These are phyloP conservation scores for Sporodiniella umbellata DNA, from an alignment of 371 early-diverging fungal genomes.

Conservation along the genomic window DNA sequence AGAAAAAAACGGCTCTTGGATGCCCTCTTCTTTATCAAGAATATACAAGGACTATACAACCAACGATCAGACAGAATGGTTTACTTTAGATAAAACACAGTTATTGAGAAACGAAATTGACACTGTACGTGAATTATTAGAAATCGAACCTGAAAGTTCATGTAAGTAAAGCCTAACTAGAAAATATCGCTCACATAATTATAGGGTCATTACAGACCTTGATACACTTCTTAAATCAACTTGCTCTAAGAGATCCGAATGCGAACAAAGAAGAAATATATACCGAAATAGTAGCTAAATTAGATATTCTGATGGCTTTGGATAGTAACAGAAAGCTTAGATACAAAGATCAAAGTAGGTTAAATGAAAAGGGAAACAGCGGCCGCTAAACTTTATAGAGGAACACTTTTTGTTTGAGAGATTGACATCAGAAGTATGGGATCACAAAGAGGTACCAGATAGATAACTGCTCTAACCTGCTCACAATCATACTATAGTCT, in stretches of 20 bases:
- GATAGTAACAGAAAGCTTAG: slow-evolving; percentile 60
- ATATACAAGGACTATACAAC: slow-evolving; percentile 19
- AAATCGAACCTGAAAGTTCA: slow-evolving; percentile 86
- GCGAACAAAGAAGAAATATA: slow-evolving; percentile 27
- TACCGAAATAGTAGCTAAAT: slow-evolving; percentile 47
- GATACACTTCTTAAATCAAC: slow-evolving; percentile 42
- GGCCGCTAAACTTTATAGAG: slow-evolving; percentile 8
- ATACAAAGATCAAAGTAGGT: slow-evolving; percentile 64
- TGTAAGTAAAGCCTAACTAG: slow-evolving; percentile 53
- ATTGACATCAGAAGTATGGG: slow-evolving; percentile 13
- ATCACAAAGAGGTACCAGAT: slow-evolving; percentile 16
- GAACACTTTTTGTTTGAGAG: slow-evolving; percentile 32
- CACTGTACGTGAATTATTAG: slow-evolving; percentile 73
- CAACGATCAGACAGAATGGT: slow-evolving; percentile 27
- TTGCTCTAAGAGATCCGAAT: slow-evolving; percentile 12
- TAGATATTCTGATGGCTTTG: slow-evolving; percentile 49
- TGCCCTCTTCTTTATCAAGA: slow-evolving; percentile 1
- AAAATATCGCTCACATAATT: slow-evolving; percentile 1
- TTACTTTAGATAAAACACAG: slow-evolving; percentile 35
- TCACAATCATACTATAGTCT: not conserved
- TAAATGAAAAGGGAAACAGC: not conserved
- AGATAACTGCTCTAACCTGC: slow-evolving; percentile 3
- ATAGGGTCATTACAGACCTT: slow-evolving; percentile 55
- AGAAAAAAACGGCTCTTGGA: slow-evolving; percentile 5
- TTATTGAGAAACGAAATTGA: slow-evolving; percentile 60